phyloP scores from a whole-genome alignment of 2,329 filamentous ascomycete species.

The Didymella keratinophila region DNA sequence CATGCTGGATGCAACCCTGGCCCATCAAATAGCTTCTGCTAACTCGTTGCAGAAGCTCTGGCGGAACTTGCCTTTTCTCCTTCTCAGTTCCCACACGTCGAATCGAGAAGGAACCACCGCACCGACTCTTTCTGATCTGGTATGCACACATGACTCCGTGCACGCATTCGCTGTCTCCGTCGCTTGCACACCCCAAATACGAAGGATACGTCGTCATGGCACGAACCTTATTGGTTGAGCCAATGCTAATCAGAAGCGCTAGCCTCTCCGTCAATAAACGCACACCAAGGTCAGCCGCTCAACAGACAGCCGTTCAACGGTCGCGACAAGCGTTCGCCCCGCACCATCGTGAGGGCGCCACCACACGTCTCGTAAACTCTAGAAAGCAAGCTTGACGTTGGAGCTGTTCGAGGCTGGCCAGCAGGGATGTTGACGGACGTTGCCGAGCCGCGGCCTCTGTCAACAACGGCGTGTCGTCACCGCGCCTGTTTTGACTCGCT shows the following conservation, averaged over 20 bases:
- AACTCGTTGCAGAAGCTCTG: not conserved
- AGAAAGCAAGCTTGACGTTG: conserved; percentile 11
- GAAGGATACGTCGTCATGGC: not conserved
- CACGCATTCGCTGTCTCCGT: not conserved
- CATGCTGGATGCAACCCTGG: conserved; percentile 8
- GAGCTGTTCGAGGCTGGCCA: conserved; percentile 7
- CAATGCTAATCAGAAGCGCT: not conserved
- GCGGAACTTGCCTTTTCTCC: conserved; percentile 16
- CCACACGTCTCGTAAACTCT: conserved; percentile 15
- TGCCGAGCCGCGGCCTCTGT: conserved; percentile 13
- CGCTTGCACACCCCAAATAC: not conserved
- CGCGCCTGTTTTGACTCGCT: not conserved
- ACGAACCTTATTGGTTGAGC: not conserved
- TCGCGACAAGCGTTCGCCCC: conserved; percentile 13
- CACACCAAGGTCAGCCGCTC: conserved; percentile 4
- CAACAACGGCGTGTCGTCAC: conserved; percentile 8
- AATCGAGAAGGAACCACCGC: not conserved
- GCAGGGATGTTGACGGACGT: conserved; percentile 13
- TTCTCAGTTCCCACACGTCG: conserved; percentile 2
- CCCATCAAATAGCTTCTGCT: conserved; percentile 1
- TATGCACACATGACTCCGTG: conserved; percentile 3
- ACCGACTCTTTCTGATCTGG: conserved; percentile 3
- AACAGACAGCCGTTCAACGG: conserved; percentile 3
- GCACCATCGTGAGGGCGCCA: conserved; percentile 6
- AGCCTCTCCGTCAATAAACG: conserved; percentile 4